These are phyloP conservation scores for Phlyctochytrium arcticum DNA, from an alignment of 192 early-diverging fungal genomes.

Conservation along the genomic window DNA sequence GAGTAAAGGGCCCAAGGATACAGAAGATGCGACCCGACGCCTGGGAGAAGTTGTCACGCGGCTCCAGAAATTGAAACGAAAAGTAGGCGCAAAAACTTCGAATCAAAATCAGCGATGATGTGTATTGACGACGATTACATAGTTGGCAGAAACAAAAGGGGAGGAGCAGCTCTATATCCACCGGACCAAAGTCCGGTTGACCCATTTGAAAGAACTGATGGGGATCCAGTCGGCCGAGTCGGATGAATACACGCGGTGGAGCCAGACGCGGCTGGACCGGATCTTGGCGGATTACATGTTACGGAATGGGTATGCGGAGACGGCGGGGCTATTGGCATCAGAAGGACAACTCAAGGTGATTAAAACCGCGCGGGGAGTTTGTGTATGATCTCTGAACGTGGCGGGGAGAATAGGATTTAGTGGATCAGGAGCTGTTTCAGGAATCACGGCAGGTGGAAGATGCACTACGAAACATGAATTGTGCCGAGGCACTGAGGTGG, in stretches of 20 bases:
- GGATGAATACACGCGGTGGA: slow-evolving; percentile 80
- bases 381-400: neutral
- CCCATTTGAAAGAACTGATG: slow-evolving; percentile 73
- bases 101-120: neutral
- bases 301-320: slow-evolving; percentile 72
- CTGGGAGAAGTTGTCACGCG: slow-evolving; percentile 65
- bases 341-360: slow-evolving; percentile 57
- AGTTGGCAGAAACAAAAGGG: slow-evolving; percentile 68
- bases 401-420: slow-evolving; percentile 67
- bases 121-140: neutral
- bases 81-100: slow-evolving; percentile 40
- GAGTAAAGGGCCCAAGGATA: neutral
- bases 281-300: slow-evolving; percentile 96
- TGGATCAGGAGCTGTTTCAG: slow-evolving; percentile 88
- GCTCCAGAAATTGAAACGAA: slow-evolving; percentile 69
- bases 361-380: too few relatives aligned
- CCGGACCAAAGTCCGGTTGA: slow-evolving; percentile 66
- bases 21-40: slow-evolving; percentile 40
- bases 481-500: slow-evolving; percentile 86
- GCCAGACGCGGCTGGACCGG: slow-evolving; percentile 76
- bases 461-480: slow-evolving; percentile 72
- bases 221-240: slow-evolving; percentile 58
- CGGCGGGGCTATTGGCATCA: slow-evolving; percentile 66
- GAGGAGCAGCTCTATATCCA: slow-evolving; percentile 71
- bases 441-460: slow-evolving; percentile 77